phyloP scores from a whole-genome alignment of 2,329 filamentous ascomycete genomes.

The Aspergillus ochraceoroseus region DNA sequence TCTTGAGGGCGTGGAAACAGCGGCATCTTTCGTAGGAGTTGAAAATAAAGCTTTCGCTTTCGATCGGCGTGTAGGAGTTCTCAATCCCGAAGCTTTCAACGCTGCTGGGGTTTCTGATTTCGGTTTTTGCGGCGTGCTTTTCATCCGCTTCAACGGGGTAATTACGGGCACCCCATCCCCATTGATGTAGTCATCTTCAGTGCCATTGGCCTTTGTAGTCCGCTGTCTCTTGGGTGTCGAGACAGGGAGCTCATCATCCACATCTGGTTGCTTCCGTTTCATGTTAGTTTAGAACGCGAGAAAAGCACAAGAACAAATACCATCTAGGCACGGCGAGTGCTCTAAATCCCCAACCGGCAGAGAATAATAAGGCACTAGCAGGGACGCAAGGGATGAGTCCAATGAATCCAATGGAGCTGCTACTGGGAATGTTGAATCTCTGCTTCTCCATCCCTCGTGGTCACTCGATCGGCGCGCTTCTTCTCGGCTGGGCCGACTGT shows the following conservation, averaged over 20 bases:
- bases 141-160: slow-evolving; percentile 26
- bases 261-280: slow-evolving; percentile 43
- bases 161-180: slow-evolving; percentile 24
- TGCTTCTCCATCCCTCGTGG: slow-evolving; percentile 8
- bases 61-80: slow-evolving; percentile 37
- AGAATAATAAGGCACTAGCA: slow-evolving; percentile 2
- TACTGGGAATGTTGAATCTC: slow-evolving; percentile 17
- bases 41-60: slow-evolving; percentile 39
- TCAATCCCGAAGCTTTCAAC: slow-evolving; percentile 34
- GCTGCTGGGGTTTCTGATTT: slow-evolving; percentile 26
- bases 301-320: slow-evolving; percentile 24
- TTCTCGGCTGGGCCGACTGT: slow-evolving; percentile 25
- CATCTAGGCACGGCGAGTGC: slow-evolving; percentile 22
- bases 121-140: slow-evolving; percentile 34
- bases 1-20: slow-evolving; percentile 55
- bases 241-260: slow-evolving; percentile 32
- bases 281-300: slow-evolving; percentile 27
- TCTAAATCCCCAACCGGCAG: slow-evolving; percentile 4
- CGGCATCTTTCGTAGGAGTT: slow-evolving; percentile 37
- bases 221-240: slow-evolving; percentile 41
- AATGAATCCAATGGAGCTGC: too few species aligned
- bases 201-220: slow-evolving; percentile 26
- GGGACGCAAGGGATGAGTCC: slow-evolving; percentile 25
- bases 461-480: slow-evolving; percentile 16
- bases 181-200: slow-evolving; percentile 26